Evolutionary conservation across 768 basidiomycete species (phyloP), one percentile per base, ranked within the genome.

Genomic region (Rhodotorula sphaerocarpa): DNA sequence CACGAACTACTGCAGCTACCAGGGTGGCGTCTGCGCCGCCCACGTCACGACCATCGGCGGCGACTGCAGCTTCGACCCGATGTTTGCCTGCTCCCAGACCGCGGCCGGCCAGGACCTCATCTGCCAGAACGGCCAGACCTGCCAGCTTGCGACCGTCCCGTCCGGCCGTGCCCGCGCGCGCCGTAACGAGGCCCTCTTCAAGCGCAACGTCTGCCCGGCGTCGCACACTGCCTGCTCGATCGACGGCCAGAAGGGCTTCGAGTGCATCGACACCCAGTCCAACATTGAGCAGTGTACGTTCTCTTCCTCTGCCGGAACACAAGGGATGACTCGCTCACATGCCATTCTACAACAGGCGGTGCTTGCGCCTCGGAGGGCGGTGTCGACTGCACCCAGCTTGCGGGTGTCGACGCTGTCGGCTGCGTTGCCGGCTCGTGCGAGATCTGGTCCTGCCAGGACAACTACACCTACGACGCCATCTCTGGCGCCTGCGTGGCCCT

Each of bases 331-430:
- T 23, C 12, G 7, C 21, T 20, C 11, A 16, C 33, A 25, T 43
- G 30, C 53, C 21, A 57, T 55, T 27, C 59, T 58, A 41, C 59
- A 48, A 34, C 61, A 67, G 43, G 66, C 58, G 66, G 66, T 30
- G 61, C 48, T 11, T 67, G 66, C 55, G 61, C 61, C 6, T 14
- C 36, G 2, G 12, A 42, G 7, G 66, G 66, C 23, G 66, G 66
- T 5, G 59, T 61, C 18, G 66, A 67, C 62, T 67, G 66, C 66
- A 63, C 65, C 2, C 28, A 52, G 3, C n/a, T 66, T 31, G 42
- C 45, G n/a, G 61, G 61, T 7, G 61, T 52, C 41, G 44, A 41
- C 6, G 43, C 50, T 3, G 57, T 55, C 34, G 58, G 57, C 23
- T 67, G 66, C 55, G 30, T 50, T 20, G 43, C 33, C 25, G 42